Base-by-base conservation (phyloP, 31 red algal species). In the Endocladia muricata region DNA sequence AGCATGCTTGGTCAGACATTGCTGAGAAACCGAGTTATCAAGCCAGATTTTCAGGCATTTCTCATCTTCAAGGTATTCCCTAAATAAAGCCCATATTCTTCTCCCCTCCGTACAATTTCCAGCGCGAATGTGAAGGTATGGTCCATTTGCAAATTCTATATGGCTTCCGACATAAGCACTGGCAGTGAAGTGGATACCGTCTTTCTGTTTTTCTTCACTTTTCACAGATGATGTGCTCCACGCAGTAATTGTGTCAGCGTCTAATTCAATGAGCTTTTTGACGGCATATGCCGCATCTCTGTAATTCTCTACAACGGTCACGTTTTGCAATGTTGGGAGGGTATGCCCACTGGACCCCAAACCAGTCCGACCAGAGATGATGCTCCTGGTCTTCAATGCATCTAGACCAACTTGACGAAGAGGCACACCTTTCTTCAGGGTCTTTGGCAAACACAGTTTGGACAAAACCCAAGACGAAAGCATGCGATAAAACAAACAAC, bases 71-170 rank as follows among this genome's bases (percentile, higher is more conserved):
- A 75, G 59, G 21, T 75, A 75, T 3, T 57, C n/a, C n/a, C 59
- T 55, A 23, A 75, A 37, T 2, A 75, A 13, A 19, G 17, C 23
- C 47, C 71, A 75, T 7, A 75, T 31, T 9, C 17, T 29, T 55
- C 59, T 26, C 61, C 19, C 6, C 19, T 67, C 23, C 9, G 26
- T 13, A 5, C 7, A 13, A 4, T 17, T 32, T 19, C 3, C 3
- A 13, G 22, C 43, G 2, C 33, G 71, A 11, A 75, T 32, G 37
- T 58, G 78, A 55, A 91, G 74, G 19, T 71, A 62, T n/a, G 78
- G 78, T 23, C 86, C 86, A 58, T 77, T 84, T 33, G 79, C 86
- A 68, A 90, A 90, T 55, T 85, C 88, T 2, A 91, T 30, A 6
- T 71, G 56, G 1, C 42, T 31, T 1, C 88, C 88, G 32, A 41